Base-by-base conservation (phyloP, 2,329 filamentous ascomycete genomes). In the Dichotomopilus funicola region DNA sequence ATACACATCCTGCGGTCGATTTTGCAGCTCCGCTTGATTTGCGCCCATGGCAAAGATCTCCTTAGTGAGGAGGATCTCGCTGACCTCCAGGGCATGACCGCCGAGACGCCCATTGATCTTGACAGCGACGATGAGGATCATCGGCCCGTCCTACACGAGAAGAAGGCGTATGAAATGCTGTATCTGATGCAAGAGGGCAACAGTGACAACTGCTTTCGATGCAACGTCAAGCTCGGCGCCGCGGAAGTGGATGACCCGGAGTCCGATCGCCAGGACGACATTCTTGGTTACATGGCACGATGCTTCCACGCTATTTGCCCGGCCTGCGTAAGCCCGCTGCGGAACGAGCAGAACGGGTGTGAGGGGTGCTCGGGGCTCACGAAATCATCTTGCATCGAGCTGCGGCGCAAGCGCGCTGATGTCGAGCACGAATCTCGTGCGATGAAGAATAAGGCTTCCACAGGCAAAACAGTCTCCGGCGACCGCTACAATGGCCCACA, bases 1-100 rank as follows among this genome's bases (percentile, higher is more conserved):
- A 91, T 94, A 47, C 89, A 96, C 64, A 94, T 99, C 47, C 73
- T 99, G 58, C 91, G 94, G 61, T 89, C 90, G 4, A 96, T 99
- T 66, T 80, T 95, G 62, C 87, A 92, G 35, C 81, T 99, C 13
- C 88, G 94, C 8, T 79, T 95, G 42, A 87, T 97, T 51, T 96
- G 91, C 67, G 94, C 91, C 1, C 92, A 96, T 68, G 94, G 94
- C n/a, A 88, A 87, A 61, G 92, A 97, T 58, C 80, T 99, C 6
- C 78, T 99, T 2, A 89, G 85, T 55, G 84, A 91, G 38, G 87
- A 92, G 19, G 92, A 97, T 64, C 75, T 95, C 46, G 84, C 87
- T 62, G 78, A 87, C 3, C 82, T 92, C 50, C 87, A 91, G 66
- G 92, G 91, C 31, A 80, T 89, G 70, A 90, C 85, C n/a, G 83